Evolutionary conservation across 2,329 filamentous ascomycete genomes (phyloP).

Genomic region (Elsinoe perseae): DNA sequence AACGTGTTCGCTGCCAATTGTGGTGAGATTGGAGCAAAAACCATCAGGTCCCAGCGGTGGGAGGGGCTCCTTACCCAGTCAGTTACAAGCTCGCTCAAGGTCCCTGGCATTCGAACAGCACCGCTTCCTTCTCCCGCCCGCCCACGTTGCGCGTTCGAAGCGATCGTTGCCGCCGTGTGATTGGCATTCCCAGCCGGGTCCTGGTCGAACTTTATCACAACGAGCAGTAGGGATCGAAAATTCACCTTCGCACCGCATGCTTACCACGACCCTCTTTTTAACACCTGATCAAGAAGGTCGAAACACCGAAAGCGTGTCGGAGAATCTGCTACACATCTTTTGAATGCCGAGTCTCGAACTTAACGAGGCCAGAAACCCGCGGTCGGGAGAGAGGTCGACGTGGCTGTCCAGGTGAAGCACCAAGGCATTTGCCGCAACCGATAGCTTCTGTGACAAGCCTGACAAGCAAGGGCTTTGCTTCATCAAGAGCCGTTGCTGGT

Average conservation of each 20-base stretch:
- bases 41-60: background rate
- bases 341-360: background rate
- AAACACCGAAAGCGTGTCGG: conserved; percentile 4
- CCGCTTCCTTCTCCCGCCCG: conserved; percentile 9
- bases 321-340: background rate
- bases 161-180: conserved; percentile 13
- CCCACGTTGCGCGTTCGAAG: conserved; percentile 5
- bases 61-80: conserved; percentile 1
- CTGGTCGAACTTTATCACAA: conserved; percentile 6
- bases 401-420: background rate
- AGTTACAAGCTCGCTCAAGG: background rate
- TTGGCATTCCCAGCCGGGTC: conserved; percentile 6
- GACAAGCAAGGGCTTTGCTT: conserved; percentile 1
- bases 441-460: background rate
- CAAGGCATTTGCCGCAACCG: background rate
- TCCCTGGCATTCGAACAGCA: background rate
- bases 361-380: background rate
- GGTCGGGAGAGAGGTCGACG: background rate
- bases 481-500: background rate
- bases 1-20: conserved; percentile 8
- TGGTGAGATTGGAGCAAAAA: conserved; percentile 10
- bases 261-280: background rate
- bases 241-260: background rate
- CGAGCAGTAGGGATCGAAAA: background rate
- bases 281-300: conserved; percentile 5